Evolutionary conservation across 163 green algal genomes (phyloP).

Genomic region (Smithsoniella earleae): DNA sequence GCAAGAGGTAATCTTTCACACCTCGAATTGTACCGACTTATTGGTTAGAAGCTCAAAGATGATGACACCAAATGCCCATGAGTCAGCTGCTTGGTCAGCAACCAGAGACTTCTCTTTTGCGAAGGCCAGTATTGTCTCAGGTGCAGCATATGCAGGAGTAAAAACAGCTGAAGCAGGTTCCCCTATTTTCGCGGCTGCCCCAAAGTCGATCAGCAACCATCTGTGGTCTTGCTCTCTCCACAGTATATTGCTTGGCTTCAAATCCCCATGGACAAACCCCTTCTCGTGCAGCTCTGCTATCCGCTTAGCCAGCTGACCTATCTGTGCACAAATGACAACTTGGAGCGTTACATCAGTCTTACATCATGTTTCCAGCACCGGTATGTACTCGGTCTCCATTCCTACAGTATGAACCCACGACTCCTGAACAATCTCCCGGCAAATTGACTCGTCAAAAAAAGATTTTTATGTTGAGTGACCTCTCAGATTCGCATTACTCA

Average conservation of each 20-base stretch:
- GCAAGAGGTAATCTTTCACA: too few relatives aligned
- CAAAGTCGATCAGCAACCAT: slow-evolving; percentile 4
- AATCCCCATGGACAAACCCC: not conserved
- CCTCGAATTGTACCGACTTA: too few relatives aligned
- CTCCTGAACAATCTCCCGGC: too few relatives aligned
- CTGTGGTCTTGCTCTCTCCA: not conserved
- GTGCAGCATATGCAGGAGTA: not conserved
- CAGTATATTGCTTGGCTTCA: not conserved
- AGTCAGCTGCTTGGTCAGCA: not conserved
- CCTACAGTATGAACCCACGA: too few relatives aligned
- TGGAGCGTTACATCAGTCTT: too few relatives aligned
- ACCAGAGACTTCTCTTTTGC: not conserved
- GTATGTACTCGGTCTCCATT: too few relatives aligned
- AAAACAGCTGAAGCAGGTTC: not conserved
- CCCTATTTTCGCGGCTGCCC: not conserved
- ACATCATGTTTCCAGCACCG: too few relatives aligned
- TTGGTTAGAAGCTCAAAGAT: not conserved
- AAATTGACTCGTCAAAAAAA: too few relatives aligned
- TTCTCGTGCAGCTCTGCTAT: not conserved
- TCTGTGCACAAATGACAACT: too few relatives aligned
- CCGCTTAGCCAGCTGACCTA: too few relatives aligned
- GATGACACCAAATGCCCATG: not conserved
- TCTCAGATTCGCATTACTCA: too few relatives aligned
- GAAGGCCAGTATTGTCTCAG: not conserved
- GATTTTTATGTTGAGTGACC: too few relatives aligned